Evolutionary conservation across 495 filamentous ascomycete genomes (phyloP).

Genomic region (Daldinia childiae): DNA sequence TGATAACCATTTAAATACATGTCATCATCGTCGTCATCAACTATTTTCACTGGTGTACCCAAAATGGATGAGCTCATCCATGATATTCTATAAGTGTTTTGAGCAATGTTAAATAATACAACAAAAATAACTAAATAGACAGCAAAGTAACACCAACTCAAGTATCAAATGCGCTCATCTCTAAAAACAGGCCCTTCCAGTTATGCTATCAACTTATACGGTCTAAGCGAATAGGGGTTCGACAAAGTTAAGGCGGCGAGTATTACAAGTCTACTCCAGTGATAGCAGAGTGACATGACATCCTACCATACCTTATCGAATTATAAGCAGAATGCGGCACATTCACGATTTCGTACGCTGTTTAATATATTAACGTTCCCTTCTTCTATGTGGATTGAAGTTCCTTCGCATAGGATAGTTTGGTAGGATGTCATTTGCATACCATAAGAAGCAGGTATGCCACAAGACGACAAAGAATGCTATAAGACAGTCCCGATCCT

Average conservation of each 20-base stretch:
- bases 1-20: background rate
- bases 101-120: background rate
- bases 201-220: constrained; percentile 15
- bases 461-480: constrained; percentile 29
- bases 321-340: constrained; percentile 19
- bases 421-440: constrained; percentile 21
- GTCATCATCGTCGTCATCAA: background rate
- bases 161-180: background rate
- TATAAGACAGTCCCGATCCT: constrained; percentile 34
- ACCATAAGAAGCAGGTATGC: constrained; percentile 21
- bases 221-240: constrained; percentile 34
- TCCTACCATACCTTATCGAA: constrained; percentile 23
- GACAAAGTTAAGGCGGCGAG: constrained; percentile 33
- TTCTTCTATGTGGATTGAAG: constrained; percentile 14
- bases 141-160: background rate
- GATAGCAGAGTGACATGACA: constrained; percentile 36
- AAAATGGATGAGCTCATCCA: background rate
- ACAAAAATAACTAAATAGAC: background rate
- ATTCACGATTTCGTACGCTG: constrained; percentile 16
- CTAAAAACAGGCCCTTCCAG: background rate
- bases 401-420: constrained; percentile 7
- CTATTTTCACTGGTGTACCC: background rate
- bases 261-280: constrained; percentile 30
- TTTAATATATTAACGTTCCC: constrained; percentile 14
- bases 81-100: background rate